Base-by-base conservation (phyloP, 202 grass and related monocot genomes). In the Dendrocalamus latiflorus region DNA sequence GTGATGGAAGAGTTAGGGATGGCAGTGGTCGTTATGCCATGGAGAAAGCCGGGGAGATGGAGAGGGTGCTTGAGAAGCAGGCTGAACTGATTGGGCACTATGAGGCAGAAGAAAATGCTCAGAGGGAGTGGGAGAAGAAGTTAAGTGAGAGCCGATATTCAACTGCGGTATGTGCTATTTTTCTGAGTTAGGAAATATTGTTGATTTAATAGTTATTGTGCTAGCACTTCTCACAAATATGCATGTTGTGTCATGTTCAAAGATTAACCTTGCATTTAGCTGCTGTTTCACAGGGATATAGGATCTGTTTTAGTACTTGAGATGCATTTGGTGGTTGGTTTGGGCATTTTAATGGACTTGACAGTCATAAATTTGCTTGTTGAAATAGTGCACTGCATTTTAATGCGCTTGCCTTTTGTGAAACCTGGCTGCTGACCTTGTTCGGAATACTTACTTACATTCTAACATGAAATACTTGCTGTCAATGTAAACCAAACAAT, bases 101-200 rank as follows among this genome's bases (percentile, higher is more conserved):
- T 39, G 70, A 90, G 74, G 89, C 87, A 9, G 66, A 99, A 81
- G 96, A 99, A 84, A 85, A 95, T 81, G 96, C 93, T 76, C 96
- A 99, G 77, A 93, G 89, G 83, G 96, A 95, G 81, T 99, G 96
- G 96, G 96, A 99, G 76, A 90, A 89, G 75, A 93, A 92, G 69
- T 99, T 92, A 74, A 93, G 61, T 43, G 66, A 68, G 37, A 86
- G 14, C 73, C 70, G 34, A 36, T 48, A 79, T 77, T 82, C 80
- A 53, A 79, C 61, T 49, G 26, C 0, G 78, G 94, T 97, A 94
- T 63, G 39, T 60, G 30, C 34, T 58, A 17, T 38, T 48, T 16
- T 63, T 78, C 25, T 71, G 9, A 30, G 45, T 41, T 68, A 36
- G 13, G 1, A 25, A 54, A 6, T 14, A 1, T 9, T 21, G 20